Evolutionary conservation across 2,329 filamentous ascomycete species (phyloP).

Genomic region (Penicillium capsulatum): DNA sequence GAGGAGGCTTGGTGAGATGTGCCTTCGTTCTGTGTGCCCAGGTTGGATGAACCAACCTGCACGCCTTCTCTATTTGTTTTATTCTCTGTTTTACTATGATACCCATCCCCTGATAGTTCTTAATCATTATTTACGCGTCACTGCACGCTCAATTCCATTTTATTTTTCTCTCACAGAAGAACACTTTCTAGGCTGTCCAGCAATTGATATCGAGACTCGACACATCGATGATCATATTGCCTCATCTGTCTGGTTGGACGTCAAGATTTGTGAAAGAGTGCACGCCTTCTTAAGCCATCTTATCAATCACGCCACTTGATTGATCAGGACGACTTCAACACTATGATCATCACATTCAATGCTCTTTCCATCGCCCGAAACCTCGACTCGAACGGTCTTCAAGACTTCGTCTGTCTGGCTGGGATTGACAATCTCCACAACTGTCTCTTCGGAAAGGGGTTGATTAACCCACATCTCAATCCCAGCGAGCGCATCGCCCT

Average conservation of each 20-base stretch:
- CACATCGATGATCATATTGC: too few relatives aligned
- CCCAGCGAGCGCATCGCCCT: conserved; percentile 27
- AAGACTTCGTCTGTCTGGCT: conserved; percentile 21
- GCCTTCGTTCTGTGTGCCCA: not conserved
- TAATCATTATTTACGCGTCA: conserved; percentile 3
- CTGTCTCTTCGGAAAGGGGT: conserved; percentile 12
- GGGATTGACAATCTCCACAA: conserved; percentile 27
- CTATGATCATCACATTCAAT: conserved; percentile 16
- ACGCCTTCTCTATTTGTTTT: conserved; percentile 11
- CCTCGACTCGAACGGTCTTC: conserved; percentile 19
- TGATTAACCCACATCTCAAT: conserved; percentile 31
- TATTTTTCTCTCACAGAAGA: conserved; percentile 2
- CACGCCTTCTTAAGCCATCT: too few relatives aligned
- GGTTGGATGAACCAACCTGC: too few relatives aligned
- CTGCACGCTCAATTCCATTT: not conserved
- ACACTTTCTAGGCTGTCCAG: too few relatives aligned
- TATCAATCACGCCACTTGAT: too few relatives aligned
- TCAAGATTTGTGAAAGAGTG: too few relatives aligned
- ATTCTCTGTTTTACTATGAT: conserved; percentile 20
- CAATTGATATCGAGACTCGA: not conserved
- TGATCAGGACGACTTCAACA: conserved; percentile 24
- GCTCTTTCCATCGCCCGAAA: conserved; percentile 7
- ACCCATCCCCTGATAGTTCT: conserved; percentile 16
- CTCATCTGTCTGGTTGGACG: too few relatives aligned
- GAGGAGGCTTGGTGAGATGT: conserved; percentile 40